Conservation (phyloP, 2,329 filamentous ascomycete species). For the Fusarium dlaminii region DNA sequence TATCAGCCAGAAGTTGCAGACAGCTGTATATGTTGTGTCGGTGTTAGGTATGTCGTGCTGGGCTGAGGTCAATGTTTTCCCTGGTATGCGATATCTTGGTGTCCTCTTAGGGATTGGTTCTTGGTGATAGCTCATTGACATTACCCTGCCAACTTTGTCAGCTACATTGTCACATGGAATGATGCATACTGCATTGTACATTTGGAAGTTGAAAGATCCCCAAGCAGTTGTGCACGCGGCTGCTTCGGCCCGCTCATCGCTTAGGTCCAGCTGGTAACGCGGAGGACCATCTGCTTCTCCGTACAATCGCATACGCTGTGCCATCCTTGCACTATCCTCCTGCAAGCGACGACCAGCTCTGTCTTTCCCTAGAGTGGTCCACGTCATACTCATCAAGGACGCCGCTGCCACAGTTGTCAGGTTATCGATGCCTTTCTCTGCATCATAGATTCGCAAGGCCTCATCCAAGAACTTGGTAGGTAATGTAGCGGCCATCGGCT, state of each 20-base stretch:
- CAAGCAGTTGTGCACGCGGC: neutral
- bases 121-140: neutral
- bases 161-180: rapidly evolving
- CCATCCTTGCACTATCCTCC: neutral
- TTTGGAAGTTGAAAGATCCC: neutral
- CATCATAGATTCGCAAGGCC: neutral
- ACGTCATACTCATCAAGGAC: neutral
- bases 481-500: neutral
- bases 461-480: neutral
- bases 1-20: neutral
- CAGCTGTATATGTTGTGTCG: rapidly evolving
- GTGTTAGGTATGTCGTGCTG: neutral
- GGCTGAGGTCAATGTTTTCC: rapidly evolving
- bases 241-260: rapidly evolving
- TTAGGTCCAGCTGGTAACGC: rapidly evolving
- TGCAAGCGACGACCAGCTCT: neutral
- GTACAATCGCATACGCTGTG: neutral
- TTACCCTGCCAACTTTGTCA: neutral
- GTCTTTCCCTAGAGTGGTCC: neutral
- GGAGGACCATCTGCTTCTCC: rapidly evolving
- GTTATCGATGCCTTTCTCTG: rapidly evolving
- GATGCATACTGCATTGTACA: neutral
- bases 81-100: neutral
- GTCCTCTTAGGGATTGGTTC: neutral
- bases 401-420: rapidly evolving